A percentile compares a stretch with the other conserved stretches of the same genome.
These are phyloP conservation scores for Annona cherimola DNA, from an alignment of 164 flowering plant species.

Conservation along the genomic window DNA sequence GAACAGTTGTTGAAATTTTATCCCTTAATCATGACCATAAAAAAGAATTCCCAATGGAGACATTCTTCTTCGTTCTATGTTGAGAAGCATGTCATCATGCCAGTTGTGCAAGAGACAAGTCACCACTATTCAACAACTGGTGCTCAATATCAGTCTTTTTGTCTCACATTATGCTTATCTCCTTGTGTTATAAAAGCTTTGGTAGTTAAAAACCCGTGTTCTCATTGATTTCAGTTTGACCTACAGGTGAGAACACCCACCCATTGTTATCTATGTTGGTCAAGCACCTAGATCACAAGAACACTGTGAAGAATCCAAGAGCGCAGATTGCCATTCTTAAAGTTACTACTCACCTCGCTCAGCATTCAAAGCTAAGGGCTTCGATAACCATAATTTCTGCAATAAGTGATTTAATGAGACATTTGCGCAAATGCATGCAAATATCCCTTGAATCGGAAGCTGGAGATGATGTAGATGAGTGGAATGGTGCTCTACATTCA, in stretches of 20 bases:
- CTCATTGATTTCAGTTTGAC: conserved; percentile 2
- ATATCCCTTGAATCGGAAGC: conserved; percentile 40
- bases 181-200: neutral
- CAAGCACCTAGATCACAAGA: conserved; percentile 91
- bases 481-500: conserved; percentile 44
- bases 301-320: conserved; percentile 47
- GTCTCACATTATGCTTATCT: neutral
- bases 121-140: neutral
- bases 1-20: no score
- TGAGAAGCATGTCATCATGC: neutral
- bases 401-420: conserved; percentile 65
- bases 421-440: conserved; percentile 72
- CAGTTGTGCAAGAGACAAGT: neutral
- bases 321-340: conserved; percentile 50
- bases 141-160: neutral
- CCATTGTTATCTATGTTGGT: conserved; percentile 58
- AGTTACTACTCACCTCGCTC: conserved; percentile 46
- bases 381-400: conserved; percentile 62
- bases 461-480: conserved; percentile 31
- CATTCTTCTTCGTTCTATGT: neutral
- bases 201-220: neutral
- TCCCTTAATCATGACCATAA: no score
- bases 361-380: conserved; percentile 42
- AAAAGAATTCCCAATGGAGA: neutral
- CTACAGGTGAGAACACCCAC: conserved; percentile 64